phyloP scores from a whole-genome alignment of 73 alveolate species.

The Paramecium octaurelia region DNA sequence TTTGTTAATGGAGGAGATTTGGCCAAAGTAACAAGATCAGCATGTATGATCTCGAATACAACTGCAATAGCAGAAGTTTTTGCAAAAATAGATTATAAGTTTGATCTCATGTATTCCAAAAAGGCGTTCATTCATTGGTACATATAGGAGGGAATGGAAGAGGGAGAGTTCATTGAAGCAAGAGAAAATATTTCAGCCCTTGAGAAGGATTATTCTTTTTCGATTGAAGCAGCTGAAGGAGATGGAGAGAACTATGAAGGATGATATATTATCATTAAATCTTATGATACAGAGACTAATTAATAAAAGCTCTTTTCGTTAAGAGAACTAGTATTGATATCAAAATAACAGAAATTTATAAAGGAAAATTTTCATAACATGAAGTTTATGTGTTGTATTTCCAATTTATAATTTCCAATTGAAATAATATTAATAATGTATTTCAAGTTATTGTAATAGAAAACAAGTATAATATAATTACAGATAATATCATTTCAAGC shows the following conservation, averaged over 20 bases:
- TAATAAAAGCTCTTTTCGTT: too few relatives aligned
- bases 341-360: too few relatives aligned
- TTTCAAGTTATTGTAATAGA: too few relatives aligned
- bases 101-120: slow-evolving; percentile 22
- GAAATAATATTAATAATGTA: too few relatives aligned
- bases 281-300: too few relatives aligned
- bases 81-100: background rate
- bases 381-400: too few relatives aligned
- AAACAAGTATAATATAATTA: too few relatives aligned
- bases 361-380: too few relatives aligned
- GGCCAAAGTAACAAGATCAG: background rate
- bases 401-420: too few relatives aligned
- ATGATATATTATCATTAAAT: background rate
- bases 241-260: slow-evolving; percentile 69
- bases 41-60: background rate
- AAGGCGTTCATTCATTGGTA: slow-evolving; percentile 64
- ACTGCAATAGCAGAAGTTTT: background rate
- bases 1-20: background rate
- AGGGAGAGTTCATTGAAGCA: slow-evolving; percentile 69
- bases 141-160: slow-evolving; percentile 67
- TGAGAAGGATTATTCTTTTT: slow-evolving; percentile 70
- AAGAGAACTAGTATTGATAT: too few relatives aligned
- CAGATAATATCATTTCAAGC: too few relatives aligned
- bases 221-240: slow-evolving; percentile 81
- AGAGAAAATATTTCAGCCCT: slow-evolving; percentile 68